These are phyloP conservation scores for Myxozyma sirexii DNA, from an alignment of 805 yeast genomes.

Conservation along the genomic window DNA sequence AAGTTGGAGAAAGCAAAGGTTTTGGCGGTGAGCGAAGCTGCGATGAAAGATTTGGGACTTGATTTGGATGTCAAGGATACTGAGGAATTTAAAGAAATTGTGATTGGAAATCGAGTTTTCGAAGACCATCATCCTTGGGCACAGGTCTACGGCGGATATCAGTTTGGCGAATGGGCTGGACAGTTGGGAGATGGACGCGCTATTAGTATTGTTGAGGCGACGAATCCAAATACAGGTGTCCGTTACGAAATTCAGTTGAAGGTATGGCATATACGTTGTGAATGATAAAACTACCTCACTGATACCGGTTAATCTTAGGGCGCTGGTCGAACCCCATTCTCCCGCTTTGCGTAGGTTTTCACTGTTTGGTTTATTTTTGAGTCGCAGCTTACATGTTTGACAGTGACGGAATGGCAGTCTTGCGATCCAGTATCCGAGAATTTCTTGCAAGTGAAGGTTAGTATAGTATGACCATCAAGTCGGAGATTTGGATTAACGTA, in stretches of 20 bases:
- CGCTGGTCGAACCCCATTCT: conserved; percentile 86
- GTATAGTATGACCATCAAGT: neutral
- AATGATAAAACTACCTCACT: neutral
- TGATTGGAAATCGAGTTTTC: conserved; percentile 60
- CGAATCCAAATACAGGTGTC: conserved; percentile 48
- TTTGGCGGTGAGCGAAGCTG: conserved; percentile 60
- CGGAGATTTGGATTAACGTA: neutral
- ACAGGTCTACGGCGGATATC: conserved; percentile 94
- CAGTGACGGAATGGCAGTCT: conserved; percentile 86
- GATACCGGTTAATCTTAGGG: conserved; percentile 52
- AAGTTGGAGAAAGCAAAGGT: conserved; percentile 50
- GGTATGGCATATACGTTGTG: neutral
- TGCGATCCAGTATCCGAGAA: conserved; percentile 86
- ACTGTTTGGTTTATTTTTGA: too few species aligned
- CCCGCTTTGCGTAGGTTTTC: conserved; percentile 70
- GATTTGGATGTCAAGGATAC: conserved; percentile 46
- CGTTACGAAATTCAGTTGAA: conserved; percentile 72
- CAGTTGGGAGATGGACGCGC: conserved; percentile 97
- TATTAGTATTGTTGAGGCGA: conserved; percentile 72
- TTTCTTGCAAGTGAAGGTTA: conserved; percentile 77
- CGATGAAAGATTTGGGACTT: conserved; percentile 65
- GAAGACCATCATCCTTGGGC: conserved; percentile 72
- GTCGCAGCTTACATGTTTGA: neutral
- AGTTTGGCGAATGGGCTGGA: conserved; percentile 95
- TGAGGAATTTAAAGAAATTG: conserved; percentile 54